phyloP scores from a whole-genome alignment of 23 red algal species.

The Chondrus crispus region DNA sequence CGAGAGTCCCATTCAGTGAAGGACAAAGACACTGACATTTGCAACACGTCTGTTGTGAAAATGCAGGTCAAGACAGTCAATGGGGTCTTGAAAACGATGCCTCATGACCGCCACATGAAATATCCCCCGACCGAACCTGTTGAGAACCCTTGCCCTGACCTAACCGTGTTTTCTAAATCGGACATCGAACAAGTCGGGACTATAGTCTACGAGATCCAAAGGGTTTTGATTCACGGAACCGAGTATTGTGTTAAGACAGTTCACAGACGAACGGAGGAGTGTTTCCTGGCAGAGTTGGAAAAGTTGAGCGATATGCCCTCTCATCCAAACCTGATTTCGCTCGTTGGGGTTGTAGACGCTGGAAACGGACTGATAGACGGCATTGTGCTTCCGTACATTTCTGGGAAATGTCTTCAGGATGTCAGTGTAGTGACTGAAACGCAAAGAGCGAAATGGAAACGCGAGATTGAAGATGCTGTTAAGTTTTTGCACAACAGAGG shows the following conservation, averaged over 20 bases:
- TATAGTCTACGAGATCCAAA: neutral
- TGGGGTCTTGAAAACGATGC: neutral
- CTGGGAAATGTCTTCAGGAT: neutral
- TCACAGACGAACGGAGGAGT: neutral
- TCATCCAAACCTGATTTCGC: neutral
- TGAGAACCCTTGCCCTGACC: neutral
- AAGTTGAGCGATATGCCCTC: neutral
- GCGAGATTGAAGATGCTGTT: neutral
- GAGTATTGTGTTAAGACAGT: neutral
- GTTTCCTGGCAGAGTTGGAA: neutral
- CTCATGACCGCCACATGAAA: neutral
- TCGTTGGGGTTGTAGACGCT: neutral
- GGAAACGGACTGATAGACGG: neutral
- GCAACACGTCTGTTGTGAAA: neutral
- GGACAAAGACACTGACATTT: no score
- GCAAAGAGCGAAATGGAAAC: constrained; percentile 18
- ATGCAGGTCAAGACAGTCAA: neutral
- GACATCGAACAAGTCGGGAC: neutral
- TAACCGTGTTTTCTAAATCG: neutral
- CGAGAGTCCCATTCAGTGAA: neutral
- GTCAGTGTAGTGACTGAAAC: neutral
- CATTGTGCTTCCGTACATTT: neutral
- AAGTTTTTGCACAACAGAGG: neutral
- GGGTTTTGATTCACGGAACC: neutral
- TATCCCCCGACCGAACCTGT: neutral